Percentiles rank a stretch among this genome's conserved stretches.
These are phyloP conservation scores for Schizonepeta tenuifolia DNA, from an alignment of 257 asterid genomes.

Conservation along the genomic window DNA sequence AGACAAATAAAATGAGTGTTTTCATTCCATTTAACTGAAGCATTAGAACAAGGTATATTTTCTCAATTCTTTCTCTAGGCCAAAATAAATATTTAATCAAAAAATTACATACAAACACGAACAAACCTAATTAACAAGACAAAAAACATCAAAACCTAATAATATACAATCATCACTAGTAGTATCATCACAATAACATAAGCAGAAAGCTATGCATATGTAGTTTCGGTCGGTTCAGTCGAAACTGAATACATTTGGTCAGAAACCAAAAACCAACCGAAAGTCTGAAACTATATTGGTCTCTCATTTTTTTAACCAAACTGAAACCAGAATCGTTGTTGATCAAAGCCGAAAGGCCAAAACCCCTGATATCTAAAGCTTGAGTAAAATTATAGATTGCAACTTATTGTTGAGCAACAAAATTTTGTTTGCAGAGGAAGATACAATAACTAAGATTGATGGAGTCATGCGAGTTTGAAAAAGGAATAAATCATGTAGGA, in stretches of 20 bases:
- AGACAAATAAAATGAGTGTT: not conserved
- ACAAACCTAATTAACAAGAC: not conserved
- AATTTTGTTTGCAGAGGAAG: too few relatives aligned
- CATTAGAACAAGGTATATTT: not conserved
- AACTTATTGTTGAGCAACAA: too few relatives aligned
- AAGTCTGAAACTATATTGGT: not conserved
- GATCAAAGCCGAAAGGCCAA: not conserved
- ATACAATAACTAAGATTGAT: too few relatives aligned
- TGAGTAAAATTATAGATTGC: too few relatives aligned
- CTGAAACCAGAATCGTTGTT: not conserved
- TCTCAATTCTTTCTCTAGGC: not conserved
- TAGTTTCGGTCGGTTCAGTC: not conserved
- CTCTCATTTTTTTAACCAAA: not conserved
- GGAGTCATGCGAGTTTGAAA: too few relatives aligned
- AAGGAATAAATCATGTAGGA: too few relatives aligned
- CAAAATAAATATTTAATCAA: not conserved
- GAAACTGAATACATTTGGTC: not conserved
- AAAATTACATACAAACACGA: not conserved
- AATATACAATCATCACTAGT: not conserved
- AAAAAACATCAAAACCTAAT: not conserved
- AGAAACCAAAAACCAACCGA: not conserved
- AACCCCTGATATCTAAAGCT: not conserved
- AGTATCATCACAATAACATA: not conserved
- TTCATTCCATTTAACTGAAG: constrained; percentile 8
- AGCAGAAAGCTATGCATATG: not conserved